phyloP scores from a whole-genome alignment of 441 rosid species.

The Gossypium laxum region DNA sequence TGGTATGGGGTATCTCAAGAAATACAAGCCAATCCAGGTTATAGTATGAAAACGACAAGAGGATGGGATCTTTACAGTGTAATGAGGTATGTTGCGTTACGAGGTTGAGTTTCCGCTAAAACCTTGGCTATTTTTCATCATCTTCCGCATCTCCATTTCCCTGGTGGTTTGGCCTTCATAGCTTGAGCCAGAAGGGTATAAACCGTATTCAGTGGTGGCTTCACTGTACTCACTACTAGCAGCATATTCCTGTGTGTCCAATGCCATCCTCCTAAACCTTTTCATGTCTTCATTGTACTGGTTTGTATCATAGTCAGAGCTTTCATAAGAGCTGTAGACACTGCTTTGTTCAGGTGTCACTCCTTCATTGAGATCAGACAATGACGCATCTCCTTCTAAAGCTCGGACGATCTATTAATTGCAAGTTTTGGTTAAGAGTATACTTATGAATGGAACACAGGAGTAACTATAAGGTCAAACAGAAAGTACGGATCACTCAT shows the following conservation, averaged over 20 bases:
- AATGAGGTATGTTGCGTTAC: conserved; percentile 13
- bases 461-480: neutral
- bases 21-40: conserved; percentile 16
- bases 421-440: neutral
- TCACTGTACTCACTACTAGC: conserved; percentile 60
- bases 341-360: conserved; percentile 73
- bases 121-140: conserved; percentile 43
- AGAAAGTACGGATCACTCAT: neutral
- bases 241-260: conserved; percentile 58
- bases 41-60: neutral
- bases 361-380: conserved; percentile 73
- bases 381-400: conserved; percentile 67
- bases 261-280: conserved; percentile 70
- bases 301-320: conserved; percentile 72
- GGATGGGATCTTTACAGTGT: conserved; percentile 22
- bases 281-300: conserved; percentile 85
- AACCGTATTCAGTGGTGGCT: conserved; percentile 70
- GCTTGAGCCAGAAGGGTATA: conserved; percentile 79
- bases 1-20: conserved; percentile 7
- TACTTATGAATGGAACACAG: neutral
- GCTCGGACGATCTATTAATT: conserved; percentile 76
- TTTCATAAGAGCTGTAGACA: conserved; percentile 53
- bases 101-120: conserved; percentile 29
- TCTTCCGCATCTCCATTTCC: conserved; percentile 70
- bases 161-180: conserved; percentile 60